These are phyloP conservation scores for Phanerochaete carnosa DNA, from an alignment of 768 basidiomycete species.

Conservation along the genomic window DNA sequence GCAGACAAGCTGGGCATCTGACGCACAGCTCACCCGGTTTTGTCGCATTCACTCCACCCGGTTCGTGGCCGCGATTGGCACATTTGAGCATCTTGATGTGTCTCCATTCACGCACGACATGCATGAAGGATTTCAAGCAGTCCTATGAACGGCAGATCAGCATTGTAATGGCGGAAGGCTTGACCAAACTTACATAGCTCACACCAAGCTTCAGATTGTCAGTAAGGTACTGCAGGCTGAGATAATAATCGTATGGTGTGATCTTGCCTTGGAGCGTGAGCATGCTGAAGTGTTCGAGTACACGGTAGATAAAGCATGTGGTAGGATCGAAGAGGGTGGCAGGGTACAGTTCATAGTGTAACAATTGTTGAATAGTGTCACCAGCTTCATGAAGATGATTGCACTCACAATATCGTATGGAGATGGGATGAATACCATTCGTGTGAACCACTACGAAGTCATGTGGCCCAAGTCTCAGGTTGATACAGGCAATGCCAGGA, in stretches of 20 bases:
- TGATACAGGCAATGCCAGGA: not conserved
- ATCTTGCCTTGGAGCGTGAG: constrained; percentile 7
- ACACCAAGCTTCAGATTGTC: not conserved
- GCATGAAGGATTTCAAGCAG: constrained; percentile 13
- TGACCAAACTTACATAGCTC: constrained; percentile 5
- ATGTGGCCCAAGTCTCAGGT: not conserved
- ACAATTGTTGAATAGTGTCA: not conserved
- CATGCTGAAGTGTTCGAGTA: constrained; percentile 3
- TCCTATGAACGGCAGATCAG: constrained; percentile 11
- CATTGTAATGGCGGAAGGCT: not conserved
- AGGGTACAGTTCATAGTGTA: not conserved
- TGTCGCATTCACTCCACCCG: constrained; percentile 13
- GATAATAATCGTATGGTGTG: constrained; percentile 8
- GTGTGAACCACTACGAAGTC: constrained; percentile 1
- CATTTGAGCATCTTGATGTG: constrained; percentile 20
- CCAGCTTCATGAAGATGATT: not conserved
- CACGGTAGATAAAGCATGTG: not conserved
- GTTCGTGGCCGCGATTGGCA: constrained; percentile 18
- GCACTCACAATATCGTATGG: not conserved
- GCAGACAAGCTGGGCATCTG: constrained; percentile 24
- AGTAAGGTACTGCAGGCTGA: not conserved
- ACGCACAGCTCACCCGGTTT: constrained; percentile 14
- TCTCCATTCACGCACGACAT: constrained; percentile 14
- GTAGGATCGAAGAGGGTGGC: not conserved
- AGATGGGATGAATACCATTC: not conserved